Percentiles rank a stretch among this genome's conserved stretches.
Conservation (phyloP, 2,329 filamentous ascomycete genomes). For the Aspergillaceae sp. region DNA sequence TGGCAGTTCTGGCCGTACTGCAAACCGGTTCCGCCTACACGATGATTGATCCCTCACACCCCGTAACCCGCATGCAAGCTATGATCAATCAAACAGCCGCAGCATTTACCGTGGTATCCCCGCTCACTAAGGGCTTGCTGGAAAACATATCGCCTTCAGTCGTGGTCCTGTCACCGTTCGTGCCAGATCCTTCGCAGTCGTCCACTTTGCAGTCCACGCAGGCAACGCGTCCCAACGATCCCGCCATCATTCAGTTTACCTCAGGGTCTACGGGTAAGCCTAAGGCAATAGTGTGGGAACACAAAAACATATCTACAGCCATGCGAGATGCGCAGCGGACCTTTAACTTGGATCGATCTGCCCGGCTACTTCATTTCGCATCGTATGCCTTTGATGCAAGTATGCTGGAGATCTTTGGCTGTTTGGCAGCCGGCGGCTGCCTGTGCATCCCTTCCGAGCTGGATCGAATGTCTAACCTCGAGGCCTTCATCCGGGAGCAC, state of each 20-base stretch:
- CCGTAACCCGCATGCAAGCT: neutral
- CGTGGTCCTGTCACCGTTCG: neutral
- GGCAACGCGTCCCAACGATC: constrained; percentile 15
- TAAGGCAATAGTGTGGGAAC: constrained; percentile 31
- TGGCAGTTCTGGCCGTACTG: neutral
- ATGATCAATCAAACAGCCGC: constrained; percentile 11
- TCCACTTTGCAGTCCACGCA: neutral
- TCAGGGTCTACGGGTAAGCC: constrained; percentile 31
- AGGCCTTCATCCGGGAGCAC: constrained; percentile 43
- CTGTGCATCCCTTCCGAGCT: constrained; percentile 49
- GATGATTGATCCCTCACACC: neutral
- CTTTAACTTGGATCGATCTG: neutral
- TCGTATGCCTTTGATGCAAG: constrained; percentile 34
- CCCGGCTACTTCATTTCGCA: constrained; percentile 30
- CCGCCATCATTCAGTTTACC: constrained; percentile 30
- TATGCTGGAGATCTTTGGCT: constrained; percentile 47
- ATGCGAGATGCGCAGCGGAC: constrained; percentile 23
- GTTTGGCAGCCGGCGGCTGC: constrained; percentile 49
- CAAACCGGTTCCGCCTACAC: neutral
- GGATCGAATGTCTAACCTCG: constrained; percentile 43
- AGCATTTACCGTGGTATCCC: constrained; percentile 28
- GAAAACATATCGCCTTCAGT: neutral
- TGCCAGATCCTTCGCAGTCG: neutral
- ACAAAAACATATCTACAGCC: constrained; percentile 29
- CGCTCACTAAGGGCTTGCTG: constrained; percentile 5